Conservation (phyloP, 164 flowering plant genomes). For the Nymphaea thermarum region DNA sequence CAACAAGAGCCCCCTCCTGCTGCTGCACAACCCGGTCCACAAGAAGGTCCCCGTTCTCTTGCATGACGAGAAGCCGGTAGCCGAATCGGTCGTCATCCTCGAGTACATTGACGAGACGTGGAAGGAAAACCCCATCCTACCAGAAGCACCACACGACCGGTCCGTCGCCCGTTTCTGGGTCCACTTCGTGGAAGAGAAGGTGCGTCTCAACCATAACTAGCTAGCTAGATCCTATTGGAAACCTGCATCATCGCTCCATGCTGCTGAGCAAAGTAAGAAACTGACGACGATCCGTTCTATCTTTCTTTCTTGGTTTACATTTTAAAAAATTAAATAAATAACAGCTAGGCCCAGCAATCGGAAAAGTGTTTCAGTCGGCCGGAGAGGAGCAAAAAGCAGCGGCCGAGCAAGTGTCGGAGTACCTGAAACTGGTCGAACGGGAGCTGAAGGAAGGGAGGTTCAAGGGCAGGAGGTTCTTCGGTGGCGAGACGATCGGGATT, state of each 20-base stretch:
- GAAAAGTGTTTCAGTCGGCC: constrained; percentile 10
- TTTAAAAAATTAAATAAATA: not conserved
- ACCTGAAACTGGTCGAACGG: constrained; percentile 11
- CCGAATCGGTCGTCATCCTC: constrained; percentile 16
- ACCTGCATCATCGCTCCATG: not conserved
- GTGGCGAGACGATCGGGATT: constrained; percentile 13
- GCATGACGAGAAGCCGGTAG: constrained; percentile 9
- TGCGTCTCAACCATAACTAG: not conserved
- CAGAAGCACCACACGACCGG: constrained; percentile 11
- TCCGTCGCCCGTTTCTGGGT: constrained; percentile 15
- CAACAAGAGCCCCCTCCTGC: constrained; percentile 14
- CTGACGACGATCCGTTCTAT: no score
- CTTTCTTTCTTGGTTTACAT: not conserved
- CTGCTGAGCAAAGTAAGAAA: no score
- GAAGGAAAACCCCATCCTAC: constrained; percentile 11
- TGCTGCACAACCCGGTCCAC: constrained; percentile 15
- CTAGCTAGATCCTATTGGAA: not conserved
- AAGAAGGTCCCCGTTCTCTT: constrained; percentile 19
- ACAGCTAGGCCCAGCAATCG: constrained; percentile 21
- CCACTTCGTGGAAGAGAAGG: constrained; percentile 15
- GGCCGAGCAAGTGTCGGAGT: constrained; percentile 3
- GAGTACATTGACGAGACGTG: constrained; percentile 18
- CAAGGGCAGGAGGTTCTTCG: constrained; percentile 16
- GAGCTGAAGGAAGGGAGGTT: constrained; percentile 14
- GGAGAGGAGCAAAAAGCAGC: constrained; percentile 15